Conservation (phyloP, 805 yeast genomes). For the Isabelozyma rhagii region DNA sequence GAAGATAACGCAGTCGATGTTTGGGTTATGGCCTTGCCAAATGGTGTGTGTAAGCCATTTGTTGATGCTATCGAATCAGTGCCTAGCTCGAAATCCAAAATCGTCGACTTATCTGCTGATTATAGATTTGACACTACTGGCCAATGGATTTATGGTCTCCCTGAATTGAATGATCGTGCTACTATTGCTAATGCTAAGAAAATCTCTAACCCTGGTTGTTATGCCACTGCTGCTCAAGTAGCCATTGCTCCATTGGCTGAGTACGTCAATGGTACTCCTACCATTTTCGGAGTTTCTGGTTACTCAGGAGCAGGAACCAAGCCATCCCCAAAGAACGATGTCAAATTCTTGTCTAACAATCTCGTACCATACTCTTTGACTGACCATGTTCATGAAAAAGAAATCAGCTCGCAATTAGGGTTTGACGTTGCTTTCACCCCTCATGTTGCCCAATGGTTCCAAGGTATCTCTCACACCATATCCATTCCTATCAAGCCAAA, state of each 20-base stretch:
- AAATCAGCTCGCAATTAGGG: constrained; percentile 80
- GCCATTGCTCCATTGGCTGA: constrained; percentile 85
- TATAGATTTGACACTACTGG: constrained; percentile 87
- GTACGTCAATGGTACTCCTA: constrained; percentile 67
- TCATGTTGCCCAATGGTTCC: constrained; percentile 99
- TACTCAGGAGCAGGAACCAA: constrained; percentile 99
- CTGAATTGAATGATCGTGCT: constrained; percentile 77
- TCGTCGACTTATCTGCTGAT: constrained; percentile 92
- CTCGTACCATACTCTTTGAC: constrained; percentile 93
- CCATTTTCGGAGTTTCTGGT: constrained; percentile 94
- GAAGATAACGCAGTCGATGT: constrained; percentile 77
- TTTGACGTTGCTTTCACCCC: constrained; percentile 85
- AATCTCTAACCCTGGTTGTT: constrained; percentile 97
- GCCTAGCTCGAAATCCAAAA: constrained; percentile 64
- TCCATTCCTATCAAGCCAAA: constrained; percentile 76
- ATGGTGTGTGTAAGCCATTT: constrained; percentile 91
- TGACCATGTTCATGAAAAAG: constrained; percentile 95
- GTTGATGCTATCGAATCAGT: constrained; percentile 76
- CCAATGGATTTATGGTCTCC: constrained; percentile 92
- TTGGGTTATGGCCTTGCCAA: constrained; percentile 99
- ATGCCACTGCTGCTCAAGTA: constrained; percentile 94
- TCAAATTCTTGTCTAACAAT: constrained; percentile 70
- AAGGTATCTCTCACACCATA: constrained; percentile 92
- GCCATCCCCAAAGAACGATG: constrained; percentile 94
- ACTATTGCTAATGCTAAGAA: constrained; percentile 67